Conservation (phyloP, 2,329 filamentous ascomycete genomes). For the Colletotrichum navitas region DNA sequence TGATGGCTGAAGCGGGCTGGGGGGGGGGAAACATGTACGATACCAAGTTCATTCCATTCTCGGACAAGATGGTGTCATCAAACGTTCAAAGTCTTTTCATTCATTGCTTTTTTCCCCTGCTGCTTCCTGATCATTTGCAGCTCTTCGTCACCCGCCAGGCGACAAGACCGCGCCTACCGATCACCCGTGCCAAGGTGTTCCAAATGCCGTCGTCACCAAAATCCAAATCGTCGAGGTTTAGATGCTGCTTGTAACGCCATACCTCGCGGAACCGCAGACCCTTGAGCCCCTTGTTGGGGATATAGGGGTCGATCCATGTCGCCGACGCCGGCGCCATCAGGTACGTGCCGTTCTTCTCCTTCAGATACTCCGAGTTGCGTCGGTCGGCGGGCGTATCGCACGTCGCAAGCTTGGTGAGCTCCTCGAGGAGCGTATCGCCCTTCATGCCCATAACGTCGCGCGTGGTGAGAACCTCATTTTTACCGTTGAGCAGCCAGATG, state of each 20-base stretch:
- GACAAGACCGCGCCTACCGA: constrained; percentile 72
- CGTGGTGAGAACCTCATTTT: constrained; percentile 78
- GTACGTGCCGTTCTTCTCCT: constrained; percentile 74
- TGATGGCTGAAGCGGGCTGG: not conserved
- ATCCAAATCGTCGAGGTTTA: constrained; percentile 85
- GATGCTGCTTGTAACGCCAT: constrained; percentile 75
- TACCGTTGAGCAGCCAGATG: constrained; percentile 82
- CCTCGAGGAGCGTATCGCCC: constrained; percentile 69
- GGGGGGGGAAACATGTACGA: constrained; percentile 10
- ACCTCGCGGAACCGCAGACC: constrained; percentile 76
- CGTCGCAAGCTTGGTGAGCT: constrained; percentile 70
- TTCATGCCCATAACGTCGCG: constrained; percentile 80
- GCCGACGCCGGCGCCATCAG: constrained; percentile 81
- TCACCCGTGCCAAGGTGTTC: constrained; percentile 76
- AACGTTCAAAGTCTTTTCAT: constrained; percentile 33
- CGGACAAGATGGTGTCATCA: constrained; percentile 28
- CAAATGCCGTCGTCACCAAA: constrained; percentile 82
- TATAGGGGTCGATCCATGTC: constrained; percentile 75
- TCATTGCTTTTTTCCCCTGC: constrained; percentile 12
- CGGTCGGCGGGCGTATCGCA: constrained; percentile 72
- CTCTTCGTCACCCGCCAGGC: constrained; percentile 76
- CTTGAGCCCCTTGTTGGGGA: constrained; percentile 69
- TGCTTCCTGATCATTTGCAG: constrained; percentile 51
- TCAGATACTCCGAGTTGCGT: constrained; percentile 67
- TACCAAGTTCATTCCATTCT: constrained; percentile 24